These are phyloP conservation scores for Citrus australasica DNA, from an alignment of 345 rosid genomes.

Conservation along the genomic window DNA sequence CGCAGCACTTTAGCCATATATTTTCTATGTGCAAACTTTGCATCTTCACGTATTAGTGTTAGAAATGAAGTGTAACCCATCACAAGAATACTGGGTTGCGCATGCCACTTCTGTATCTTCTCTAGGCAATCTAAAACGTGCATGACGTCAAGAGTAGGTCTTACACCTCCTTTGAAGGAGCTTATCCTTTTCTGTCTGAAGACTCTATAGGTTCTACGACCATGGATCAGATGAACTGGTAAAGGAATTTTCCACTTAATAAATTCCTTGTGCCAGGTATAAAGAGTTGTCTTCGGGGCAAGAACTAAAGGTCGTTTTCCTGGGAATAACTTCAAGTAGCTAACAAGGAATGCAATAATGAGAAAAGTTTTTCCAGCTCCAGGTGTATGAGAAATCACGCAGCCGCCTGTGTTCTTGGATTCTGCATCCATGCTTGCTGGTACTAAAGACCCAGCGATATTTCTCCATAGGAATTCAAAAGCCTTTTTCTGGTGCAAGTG, in stretches of 20 bases:
- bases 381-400: slow-evolving; percentile 91
- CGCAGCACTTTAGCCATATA: slow-evolving; percentile 85
- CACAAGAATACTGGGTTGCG: slow-evolving; percentile 87
- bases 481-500: slow-evolving; percentile 82
- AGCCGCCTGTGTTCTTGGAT: slow-evolving; percentile 66
- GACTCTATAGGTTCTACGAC: slow-evolving; percentile 63
- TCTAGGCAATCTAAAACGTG: slow-evolving; percentile 87
- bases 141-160: slow-evolving; percentile 76
- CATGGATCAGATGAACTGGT: slow-evolving; percentile 86
- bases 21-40: slow-evolving; percentile 70
- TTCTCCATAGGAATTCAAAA: slow-evolving; percentile 88
- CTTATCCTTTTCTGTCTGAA: slow-evolving; percentile 36
- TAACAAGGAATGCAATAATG: slow-evolving; percentile 79
- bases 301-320: slow-evolving; percentile 83
- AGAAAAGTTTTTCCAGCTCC: slow-evolving; percentile 96
- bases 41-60: slow-evolving; percentile 82
- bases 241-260: slow-evolving; percentile 85
- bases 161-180: slow-evolving; percentile 44
- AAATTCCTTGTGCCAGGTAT: slow-evolving; percentile 95
- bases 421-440: slow-evolving; percentile 54
- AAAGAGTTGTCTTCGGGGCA: slow-evolving; percentile 91
- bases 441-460: slow-evolving; percentile 67
- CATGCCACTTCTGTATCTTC: slow-evolving; percentile 91
- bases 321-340: slow-evolving; percentile 85
- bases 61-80: slow-evolving; percentile 94